Base-by-base conservation (phyloP, 768 basidiomycete species). In the Panaeolus papilionaceus region DNA sequence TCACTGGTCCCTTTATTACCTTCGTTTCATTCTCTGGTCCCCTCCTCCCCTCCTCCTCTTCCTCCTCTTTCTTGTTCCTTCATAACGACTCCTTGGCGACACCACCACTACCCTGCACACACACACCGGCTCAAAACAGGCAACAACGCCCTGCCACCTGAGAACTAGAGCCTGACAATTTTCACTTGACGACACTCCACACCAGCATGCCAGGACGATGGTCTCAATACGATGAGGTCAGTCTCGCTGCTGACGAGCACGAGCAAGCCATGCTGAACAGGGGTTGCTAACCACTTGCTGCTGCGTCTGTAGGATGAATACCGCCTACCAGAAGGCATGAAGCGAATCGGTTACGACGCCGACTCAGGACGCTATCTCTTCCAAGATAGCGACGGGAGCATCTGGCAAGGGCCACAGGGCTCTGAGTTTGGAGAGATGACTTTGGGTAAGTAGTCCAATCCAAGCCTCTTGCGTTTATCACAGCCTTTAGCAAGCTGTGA, bases 291-390 rank as follows among this genome's bases (percentile, higher is more conserved):
- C 45, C 16, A 38, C 51, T 67, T 42, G 26, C 75, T 51, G 49
- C 74, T 58, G 54, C 74, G 71, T 58, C 51, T 61, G 16, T 63
- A 87, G 86, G 86, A 88, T 71, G 82, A 81, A 62, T 79, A 83
- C 74, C 82, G 85, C 40, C 78, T 88, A 7, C 86, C 86, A 12
- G 84, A 83, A 67, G 86, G 86, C 63, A 84, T 88, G 85, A 80
- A 87, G 68, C 87, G 92, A 39, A 86, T 91, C 66, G 92, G 92
- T 11, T 94, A 93, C 73, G 92, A 94, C 77, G 80, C 89, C 3
- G 92, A 94, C 79, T 83, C 84, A 1, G 84, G 86, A 62, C 80
- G 84, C 61, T 93, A 93, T 79, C 83, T 84, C 74, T 94, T 89
- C 78, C 83, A 83, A 28, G 87, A 88, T 75, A 58, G 69, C 14